These are phyloP conservation scores for Aspergillus eucalypticola DNA, from an alignment of 2,329 filamentous ascomycete genomes.

Conservation along the genomic window DNA sequence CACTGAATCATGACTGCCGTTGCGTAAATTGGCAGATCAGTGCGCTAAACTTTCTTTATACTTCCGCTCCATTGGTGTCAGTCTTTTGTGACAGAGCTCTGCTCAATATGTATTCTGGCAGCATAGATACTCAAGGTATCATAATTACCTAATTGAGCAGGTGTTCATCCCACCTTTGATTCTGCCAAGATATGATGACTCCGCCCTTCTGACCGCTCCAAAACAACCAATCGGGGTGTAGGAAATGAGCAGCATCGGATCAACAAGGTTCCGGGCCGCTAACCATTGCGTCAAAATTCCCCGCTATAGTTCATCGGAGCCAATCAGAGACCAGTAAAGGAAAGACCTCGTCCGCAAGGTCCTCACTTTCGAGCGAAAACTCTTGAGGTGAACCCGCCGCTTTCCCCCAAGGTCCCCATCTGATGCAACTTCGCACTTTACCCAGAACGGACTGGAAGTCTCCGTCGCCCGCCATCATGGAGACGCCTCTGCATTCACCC, in stretches of 20 bases:
- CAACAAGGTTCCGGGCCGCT: background rate
- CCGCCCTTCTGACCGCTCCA: background rate
- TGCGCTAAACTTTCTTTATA: too few species aligned
- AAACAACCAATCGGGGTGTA: background rate
- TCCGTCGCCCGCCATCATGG: conserved; percentile 17
- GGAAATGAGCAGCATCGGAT: background rate
- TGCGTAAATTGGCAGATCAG: too few species aligned
- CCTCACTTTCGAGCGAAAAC: conserved; percentile 24
- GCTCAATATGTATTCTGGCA: too few species aligned
- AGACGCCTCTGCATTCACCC: background rate
- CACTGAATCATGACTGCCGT: too few species aligned
- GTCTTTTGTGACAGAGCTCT: too few species aligned
- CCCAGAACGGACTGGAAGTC: conserved; percentile 8
- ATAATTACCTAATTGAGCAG: too few species aligned
- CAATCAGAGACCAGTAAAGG: conserved; percentile 11
- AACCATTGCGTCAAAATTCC: background rate
- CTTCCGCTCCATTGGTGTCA: too few species aligned
- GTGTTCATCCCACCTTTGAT: too few species aligned
- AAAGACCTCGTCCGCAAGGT: conserved; percentile 33
- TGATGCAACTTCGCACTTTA: conserved; percentile 14
- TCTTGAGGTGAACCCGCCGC: conserved; percentile 24
- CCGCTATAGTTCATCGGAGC: background rate
- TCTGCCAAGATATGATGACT: background rate
- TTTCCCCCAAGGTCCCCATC: conserved; percentile 37
- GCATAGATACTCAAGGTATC: too few species aligned